phyloP scores from a whole-genome alignment of 306 rosid species.

The Comarum palustre region DNA sequence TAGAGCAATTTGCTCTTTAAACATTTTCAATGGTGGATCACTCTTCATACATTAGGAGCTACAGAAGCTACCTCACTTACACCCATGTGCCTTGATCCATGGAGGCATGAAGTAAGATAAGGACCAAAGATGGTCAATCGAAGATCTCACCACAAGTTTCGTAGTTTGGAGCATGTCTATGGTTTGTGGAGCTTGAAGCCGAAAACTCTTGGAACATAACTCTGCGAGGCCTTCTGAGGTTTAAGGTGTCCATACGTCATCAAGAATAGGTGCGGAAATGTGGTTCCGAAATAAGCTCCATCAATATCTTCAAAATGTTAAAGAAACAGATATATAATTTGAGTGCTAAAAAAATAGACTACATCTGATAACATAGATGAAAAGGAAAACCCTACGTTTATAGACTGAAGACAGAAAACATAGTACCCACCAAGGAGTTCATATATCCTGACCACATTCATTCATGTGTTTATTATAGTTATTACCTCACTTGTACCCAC shows the following conservation, averaged over 20 bases:
- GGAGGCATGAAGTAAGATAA: slow-evolving; percentile 17
- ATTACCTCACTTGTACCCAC: neutral
- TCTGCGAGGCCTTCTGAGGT: slow-evolving; percentile 68
- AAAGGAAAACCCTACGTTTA: neutral
- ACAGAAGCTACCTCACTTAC: slow-evolving; percentile 32
- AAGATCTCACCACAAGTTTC: slow-evolving; percentile 25
- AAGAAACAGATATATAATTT: slow-evolving; percentile 30
- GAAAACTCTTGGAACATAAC: slow-evolving; percentile 76
- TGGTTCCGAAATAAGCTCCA: slow-evolving; percentile 87
- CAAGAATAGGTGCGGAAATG: slow-evolving; percentile 75
- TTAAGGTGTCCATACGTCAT: slow-evolving; percentile 77
- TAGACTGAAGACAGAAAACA: neutral
- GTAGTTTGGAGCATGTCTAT: slow-evolving; percentile 29
- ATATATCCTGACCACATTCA: neutral
- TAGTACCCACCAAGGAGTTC: neutral
- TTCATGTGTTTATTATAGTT: no score
- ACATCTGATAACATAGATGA: neutral
- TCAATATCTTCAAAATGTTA: slow-evolving; percentile 58
- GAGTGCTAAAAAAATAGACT: neutral
- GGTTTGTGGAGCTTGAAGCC: slow-evolving; percentile 84
- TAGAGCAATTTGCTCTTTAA: slow-evolving; percentile 29
- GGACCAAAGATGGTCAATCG: slow-evolving; percentile 22
- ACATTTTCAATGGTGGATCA: slow-evolving; percentile 35
- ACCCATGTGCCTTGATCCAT: neutral
- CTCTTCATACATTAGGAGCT: slow-evolving; percentile 21